Evolutionary conservation across 768 basidiomycete species (phyloP).

Genomic region (Termitomyces sp.): DNA sequence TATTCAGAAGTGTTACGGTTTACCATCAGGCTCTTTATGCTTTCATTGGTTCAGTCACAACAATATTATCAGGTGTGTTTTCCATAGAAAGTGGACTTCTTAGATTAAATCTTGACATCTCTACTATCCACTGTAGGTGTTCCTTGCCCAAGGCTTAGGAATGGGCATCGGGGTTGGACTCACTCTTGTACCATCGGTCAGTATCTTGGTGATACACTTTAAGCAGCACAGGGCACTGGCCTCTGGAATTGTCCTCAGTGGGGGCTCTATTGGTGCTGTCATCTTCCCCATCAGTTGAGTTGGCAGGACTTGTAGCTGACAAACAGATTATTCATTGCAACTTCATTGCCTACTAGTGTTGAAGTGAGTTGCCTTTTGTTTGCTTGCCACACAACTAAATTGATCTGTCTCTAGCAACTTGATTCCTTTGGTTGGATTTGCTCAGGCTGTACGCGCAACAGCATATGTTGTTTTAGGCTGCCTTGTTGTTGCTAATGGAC

Average conservation of each 20-base stretch:
- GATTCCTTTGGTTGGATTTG: conserved; percentile 18
- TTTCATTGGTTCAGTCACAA: conserved; percentile 35
- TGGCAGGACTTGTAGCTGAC: too few relatives aligned
- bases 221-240: conserved; percentile 36
- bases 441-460: too few relatives aligned
- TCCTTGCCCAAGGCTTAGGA: conserved; percentile 22
- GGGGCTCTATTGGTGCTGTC: too few relatives aligned
- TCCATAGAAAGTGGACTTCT: too few relatives aligned
- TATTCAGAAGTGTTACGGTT: neutral
- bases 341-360: conserved; percentile 19
- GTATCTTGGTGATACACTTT: conserved; percentile 45
- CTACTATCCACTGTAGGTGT: conserved; percentile 13
- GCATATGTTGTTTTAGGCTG: conserved; percentile 13
- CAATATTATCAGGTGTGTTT: too few relatives aligned
- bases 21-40: conserved; percentile 32
- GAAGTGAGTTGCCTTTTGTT: conserved; percentile 9
- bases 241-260: conserved; percentile 27
- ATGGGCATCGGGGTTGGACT: conserved; percentile 37
- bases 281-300: conserved; percentile 15
- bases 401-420: conserved; percentile 18
- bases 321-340: too few relatives aligned
- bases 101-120: neutral
- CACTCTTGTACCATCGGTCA: conserved; percentile 38
- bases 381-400: neutral
- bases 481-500: conserved; percentile 25